These are phyloP conservation scores for Aegilops speltoides DNA, from an alignment of 176 grass and related monocot species.

Conservation along the genomic window DNA sequence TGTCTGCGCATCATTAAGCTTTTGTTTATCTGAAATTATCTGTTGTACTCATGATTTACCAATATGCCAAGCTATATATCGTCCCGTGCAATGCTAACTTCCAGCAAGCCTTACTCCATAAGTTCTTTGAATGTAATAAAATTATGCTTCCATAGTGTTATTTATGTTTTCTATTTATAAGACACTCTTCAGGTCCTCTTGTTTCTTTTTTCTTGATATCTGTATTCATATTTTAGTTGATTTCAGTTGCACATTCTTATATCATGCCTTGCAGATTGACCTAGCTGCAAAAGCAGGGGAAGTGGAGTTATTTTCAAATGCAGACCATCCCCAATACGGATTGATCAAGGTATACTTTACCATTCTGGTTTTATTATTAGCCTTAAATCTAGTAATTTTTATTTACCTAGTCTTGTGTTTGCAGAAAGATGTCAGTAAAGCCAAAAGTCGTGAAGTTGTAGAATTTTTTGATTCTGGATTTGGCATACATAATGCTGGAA, in stretches of 20 bases:
- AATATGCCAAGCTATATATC: constrained; percentile 12
- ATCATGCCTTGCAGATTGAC: constrained; percentile 57
- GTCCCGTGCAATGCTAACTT: constrained; percentile 18
- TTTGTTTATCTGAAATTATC: background rate
- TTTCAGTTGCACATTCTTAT: constrained; percentile 23
- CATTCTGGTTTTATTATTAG: constrained; percentile 30
- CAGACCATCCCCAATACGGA: constrained; percentile 76
- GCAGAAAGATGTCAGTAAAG: constrained; percentile 92
- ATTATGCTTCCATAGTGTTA: constrained; percentile 17
- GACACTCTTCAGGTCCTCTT: background rate
- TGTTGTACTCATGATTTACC: constrained; percentile 3
- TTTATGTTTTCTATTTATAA: background rate
- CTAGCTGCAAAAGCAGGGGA: constrained; percentile 67
- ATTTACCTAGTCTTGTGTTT: constrained; percentile 31
- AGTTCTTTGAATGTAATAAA: constrained; percentile 11
- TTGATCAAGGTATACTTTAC: constrained; percentile 67
- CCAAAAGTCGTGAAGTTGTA: constrained; percentile 83
- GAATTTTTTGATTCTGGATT: constrained; percentile 97
- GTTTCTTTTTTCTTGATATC: background rate
- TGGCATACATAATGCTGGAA: constrained; percentile 96
- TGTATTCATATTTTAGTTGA: constrained; percentile 3
- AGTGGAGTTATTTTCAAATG: constrained; percentile 73
- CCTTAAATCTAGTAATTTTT: constrained; percentile 15
- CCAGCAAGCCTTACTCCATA: background rate
- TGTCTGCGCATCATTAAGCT: background rate